These are phyloP conservation scores for Zymoseptoria tritici DNA, from an alignment of 2,329 filamentous ascomycete species.

Conservation along the genomic window DNA sequence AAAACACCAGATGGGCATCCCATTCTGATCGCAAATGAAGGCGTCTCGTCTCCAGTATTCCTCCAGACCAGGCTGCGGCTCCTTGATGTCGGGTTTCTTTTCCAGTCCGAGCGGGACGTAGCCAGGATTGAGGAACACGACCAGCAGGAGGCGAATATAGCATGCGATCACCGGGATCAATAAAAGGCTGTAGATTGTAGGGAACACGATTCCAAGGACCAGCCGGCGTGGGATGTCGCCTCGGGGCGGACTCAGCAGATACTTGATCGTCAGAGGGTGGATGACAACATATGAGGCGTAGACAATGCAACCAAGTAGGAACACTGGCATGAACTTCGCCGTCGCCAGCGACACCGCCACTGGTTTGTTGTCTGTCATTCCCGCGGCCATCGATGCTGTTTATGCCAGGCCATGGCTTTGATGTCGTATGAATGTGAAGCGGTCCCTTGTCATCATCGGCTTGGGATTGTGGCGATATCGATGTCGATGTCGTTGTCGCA, in stretches of 20 bases:
- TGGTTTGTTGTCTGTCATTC: neutral
- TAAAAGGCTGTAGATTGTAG: conserved; percentile 66
- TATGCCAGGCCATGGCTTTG: neutral
- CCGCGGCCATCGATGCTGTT: neutral
- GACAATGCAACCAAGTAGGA: conserved; percentile 23
- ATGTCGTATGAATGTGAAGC: neutral
- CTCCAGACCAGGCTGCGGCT: conserved; percentile 59
- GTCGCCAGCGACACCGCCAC: conserved; percentile 16
- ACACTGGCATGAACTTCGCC: conserved; percentile 23
- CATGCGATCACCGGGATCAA: conserved; percentile 57
- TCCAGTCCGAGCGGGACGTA: conserved; percentile 58
- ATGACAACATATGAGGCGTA: conserved; percentile 27
- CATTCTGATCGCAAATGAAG: conserved; percentile 76
- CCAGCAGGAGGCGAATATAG: conserved; percentile 64
- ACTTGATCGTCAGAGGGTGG: conserved; percentile 52
- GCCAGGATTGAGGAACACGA: conserved; percentile 64
- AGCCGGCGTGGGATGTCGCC: conserved; percentile 32
- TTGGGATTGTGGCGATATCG: neutral
- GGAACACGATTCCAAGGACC: conserved; percentile 58
- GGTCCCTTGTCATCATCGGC: neutral
- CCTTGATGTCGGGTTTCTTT: conserved; percentile 14
- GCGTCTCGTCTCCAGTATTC: conserved; percentile 73
- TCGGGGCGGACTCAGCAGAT: conserved; percentile 51
- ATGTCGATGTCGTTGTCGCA: neutral
- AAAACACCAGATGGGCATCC: conserved; percentile 79